Evolutionary conservation across 495 filamentous ascomycete species (phyloP), one percentile per base, ranked within the genome.

Genomic region (Xylaria flabelliformis): DNA sequence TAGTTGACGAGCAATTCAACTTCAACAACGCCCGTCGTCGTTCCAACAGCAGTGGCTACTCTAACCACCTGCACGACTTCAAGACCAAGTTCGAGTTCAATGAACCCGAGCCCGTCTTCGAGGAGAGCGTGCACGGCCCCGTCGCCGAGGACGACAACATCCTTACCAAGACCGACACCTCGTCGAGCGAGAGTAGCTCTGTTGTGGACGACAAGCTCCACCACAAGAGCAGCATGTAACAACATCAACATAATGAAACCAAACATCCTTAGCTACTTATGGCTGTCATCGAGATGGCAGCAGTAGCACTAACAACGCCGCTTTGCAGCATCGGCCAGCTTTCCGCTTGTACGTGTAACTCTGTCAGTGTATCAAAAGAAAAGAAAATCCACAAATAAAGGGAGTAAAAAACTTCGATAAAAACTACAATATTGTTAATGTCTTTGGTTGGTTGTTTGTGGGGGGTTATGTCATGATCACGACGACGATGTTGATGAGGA

Each of bases 1-100:
- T 93, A 51, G 87, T 94, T 72, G 93, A 97, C 76, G 90, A 91
- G 73, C 83, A 85, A 34, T 97, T 93, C 84, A 94, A 90, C 77
- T 88, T 95, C 68, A 86, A 86, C 83, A 97, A 97, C 76, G 86
- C 93, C 48, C 94, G 95, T 73, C 95, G 95, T 81, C 95, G 92
- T 75, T 95, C 93, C 79, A 98, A 97, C 83, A 95, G 91, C 82
- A 95, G 91, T 83, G 87, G 88, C 68, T 85, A 91, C 72, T 89
- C 92, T 73, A 97, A 97, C 88, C 97, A 95, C 88, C 91, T 94
- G 75, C 97, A 98, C 89, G 95, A 99, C 87, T 98, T 99, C 90
- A 97, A 96, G 88, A 90, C 91, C 80, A 94, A 94, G 88, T 93
- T 97, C 71, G 89, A 94, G 87, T 91, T 99, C 83, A 88, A 90